phyloP scores from a whole-genome alignment of 805 yeast genomes.

The Starmerella powellii region DNA sequence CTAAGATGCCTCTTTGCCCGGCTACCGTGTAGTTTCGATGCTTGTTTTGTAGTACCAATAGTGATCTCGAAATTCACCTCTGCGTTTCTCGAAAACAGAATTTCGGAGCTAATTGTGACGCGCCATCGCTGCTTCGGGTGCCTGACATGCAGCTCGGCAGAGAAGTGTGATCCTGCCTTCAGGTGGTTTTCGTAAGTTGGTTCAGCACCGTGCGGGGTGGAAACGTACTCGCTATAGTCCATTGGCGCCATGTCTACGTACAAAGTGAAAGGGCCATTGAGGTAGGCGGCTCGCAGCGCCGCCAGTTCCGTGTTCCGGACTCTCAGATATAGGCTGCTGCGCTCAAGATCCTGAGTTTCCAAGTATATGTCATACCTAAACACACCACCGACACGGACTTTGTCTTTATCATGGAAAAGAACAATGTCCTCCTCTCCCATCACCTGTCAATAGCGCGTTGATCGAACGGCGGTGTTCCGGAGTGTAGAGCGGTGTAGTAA shows the following conservation, averaged over 20 bases:
- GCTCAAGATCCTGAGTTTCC: constrained; percentile 6
- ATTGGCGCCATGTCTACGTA: constrained; percentile 69
- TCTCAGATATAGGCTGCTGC: constrained; percentile 29
- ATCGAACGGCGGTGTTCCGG: too few relatives aligned
- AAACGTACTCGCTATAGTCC: constrained; percentile 40
- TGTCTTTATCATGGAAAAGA: constrained; percentile 18
- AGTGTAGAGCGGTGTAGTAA: too few relatives aligned
- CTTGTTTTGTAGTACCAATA: constrained; percentile 33
- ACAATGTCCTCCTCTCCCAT: constrained; percentile 4
- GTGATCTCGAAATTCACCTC: constrained; percentile 54
- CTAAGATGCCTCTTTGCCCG: constrained; percentile 5
- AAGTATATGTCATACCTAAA: constrained; percentile 46
- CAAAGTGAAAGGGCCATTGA: constrained; percentile 79
- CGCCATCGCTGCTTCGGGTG: constrained; percentile 50
- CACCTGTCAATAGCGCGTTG: too few relatives aligned
- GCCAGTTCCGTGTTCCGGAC: constrained; percentile 62
- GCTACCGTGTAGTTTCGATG: constrained; percentile 13
- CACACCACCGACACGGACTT: constrained; percentile 40
- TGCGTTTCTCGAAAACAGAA: constrained; percentile 57
- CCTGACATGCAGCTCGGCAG: constrained; percentile 42
- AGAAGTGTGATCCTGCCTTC: constrained; percentile 61
- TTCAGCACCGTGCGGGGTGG: constrained; percentile 21
- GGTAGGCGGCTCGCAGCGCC: constrained; percentile 65
- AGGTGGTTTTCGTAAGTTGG: constrained; percentile 40
- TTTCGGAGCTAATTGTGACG: constrained; percentile 69